These are phyloP conservation scores for Ascocoryne sarcoides DNA, from an alignment of 2,329 filamentous ascomycete genomes.

Conservation along the genomic window DNA sequence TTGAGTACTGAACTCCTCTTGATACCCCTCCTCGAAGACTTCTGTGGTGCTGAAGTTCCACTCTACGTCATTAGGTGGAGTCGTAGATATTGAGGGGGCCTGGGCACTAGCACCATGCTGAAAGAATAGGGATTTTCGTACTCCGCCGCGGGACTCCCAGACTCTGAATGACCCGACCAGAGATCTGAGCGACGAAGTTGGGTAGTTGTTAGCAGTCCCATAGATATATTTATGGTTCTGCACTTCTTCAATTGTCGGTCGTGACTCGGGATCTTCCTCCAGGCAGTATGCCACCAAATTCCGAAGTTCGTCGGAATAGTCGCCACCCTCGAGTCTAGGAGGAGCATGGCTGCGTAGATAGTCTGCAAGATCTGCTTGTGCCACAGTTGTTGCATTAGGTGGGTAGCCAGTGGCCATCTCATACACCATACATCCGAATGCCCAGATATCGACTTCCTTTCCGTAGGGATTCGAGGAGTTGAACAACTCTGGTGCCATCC, in stretches of 20 bases:
- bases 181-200: conserved; percentile 52
- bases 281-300: conserved; percentile 67
- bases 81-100: conserved; percentile 30
- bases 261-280: conserved; percentile 55
- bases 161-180: conserved; percentile 64
- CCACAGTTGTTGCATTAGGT: conserved; percentile 51
- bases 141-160: conserved; percentile 69
- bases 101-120: conserved; percentile 48
- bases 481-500: conserved; percentile 78
- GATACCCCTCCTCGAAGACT: conserved; percentile 52
- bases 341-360: conserved; percentile 55
- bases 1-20: conserved; percentile 43
- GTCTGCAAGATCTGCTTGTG: conserved; percentile 39
- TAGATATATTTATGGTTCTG: conserved; percentile 61
- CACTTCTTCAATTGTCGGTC: conserved; percentile 61
- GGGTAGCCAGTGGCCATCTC: conserved; percentile 74
- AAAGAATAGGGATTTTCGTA: conserved; percentile 56
- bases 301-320: conserved; percentile 60
- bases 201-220: conserved; percentile 53
- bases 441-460: conserved; percentile 74
- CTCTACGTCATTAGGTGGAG: conserved; percentile 44
- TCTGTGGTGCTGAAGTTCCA: conserved; percentile 62
- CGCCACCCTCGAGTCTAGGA: conserved; percentile 61
- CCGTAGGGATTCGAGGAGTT: conserved; percentile 56
- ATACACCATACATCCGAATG: conserved; percentile 71